phyloP scores from a whole-genome alignment of 305 asterid species.

The Euphrasia arctica region DNA sequence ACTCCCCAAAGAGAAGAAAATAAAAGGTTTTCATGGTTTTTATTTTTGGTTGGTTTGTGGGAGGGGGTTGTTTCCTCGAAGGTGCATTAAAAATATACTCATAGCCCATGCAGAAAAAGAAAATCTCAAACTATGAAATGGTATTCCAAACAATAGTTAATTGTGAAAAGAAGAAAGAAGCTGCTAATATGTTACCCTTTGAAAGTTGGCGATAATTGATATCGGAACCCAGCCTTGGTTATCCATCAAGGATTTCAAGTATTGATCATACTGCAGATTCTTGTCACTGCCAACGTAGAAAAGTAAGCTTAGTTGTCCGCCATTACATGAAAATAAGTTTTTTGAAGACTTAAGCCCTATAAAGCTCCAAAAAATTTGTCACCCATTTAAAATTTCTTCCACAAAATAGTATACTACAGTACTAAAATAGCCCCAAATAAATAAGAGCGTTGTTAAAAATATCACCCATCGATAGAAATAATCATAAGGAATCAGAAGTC shows the following conservation, averaged over 20 bases:
- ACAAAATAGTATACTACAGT: background rate
- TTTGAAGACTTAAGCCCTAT: background rate
- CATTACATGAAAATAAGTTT: conserved; percentile 15
- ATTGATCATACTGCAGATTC: conserved; percentile 70
- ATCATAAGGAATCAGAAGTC: background rate
- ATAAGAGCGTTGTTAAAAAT: background rate
- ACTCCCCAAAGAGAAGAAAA: background rate
- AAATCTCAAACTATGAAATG: background rate
- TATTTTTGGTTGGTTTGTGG: background rate
- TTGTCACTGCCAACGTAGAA: conserved; percentile 55
- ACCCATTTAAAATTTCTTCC: background rate
- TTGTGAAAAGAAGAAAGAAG: conserved; percentile 8
- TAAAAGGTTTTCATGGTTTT: background rate
- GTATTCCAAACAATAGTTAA: conserved; percentile 8
- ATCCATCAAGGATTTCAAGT: conserved; percentile 86
- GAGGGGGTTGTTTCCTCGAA: conserved; percentile 5
- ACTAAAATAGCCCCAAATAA: background rate
- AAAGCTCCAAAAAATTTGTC: conserved; percentile 12
- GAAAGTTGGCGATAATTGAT: conserved; percentile 66
- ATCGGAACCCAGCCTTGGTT: conserved; percentile 88
- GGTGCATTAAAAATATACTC: background rate
- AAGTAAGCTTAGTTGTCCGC: conserved; percentile 13
- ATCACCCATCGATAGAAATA: conserved; percentile 3
- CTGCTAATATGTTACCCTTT: conserved; percentile 51
- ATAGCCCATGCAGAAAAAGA: background rate